These are phyloP conservation scores for Furculomyces boomerangus DNA, from an alignment of 371 early-diverging fungal genomes.

Conservation along the genomic window DNA sequence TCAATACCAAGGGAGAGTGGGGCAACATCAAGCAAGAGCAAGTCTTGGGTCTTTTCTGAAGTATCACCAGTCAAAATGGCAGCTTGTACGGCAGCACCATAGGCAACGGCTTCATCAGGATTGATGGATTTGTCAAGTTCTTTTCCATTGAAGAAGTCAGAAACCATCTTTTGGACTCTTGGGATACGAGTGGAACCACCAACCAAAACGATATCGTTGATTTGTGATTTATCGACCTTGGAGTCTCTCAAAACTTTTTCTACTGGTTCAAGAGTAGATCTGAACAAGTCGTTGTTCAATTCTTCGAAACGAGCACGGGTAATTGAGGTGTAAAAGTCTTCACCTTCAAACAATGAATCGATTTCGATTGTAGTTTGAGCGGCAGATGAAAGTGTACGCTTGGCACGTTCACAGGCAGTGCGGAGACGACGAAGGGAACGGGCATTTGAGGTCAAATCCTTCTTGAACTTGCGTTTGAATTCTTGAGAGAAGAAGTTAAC, in stretches of 20 bases:
- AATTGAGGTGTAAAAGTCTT: constrained; percentile 84
- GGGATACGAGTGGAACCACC: constrained; percentile 99
- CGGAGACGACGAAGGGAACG: constrained; percentile 87
- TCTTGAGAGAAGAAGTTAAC: constrained; percentile 74
- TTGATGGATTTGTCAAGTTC: constrained; percentile 94
- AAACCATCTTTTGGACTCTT: constrained; percentile 95
- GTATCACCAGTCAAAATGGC: constrained; percentile 82
- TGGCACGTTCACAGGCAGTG: constrained; percentile 90
- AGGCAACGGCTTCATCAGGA: constrained; percentile 98
- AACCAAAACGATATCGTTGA: constrained; percentile 95
- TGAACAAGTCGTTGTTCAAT: constrained; percentile 87
- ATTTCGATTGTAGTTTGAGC: constrained; percentile 82
- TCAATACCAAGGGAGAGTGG: constrained; percentile 72
- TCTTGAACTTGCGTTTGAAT: constrained; percentile 84
- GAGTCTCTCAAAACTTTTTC: constrained; percentile 87
- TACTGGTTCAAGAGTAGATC: constrained; percentile 84
- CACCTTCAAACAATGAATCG: constrained; percentile 83
- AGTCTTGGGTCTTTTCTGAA: constrained; percentile 76
- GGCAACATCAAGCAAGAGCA: constrained; percentile 57
- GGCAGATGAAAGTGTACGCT: constrained; percentile 80
- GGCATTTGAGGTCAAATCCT: constrained; percentile 71
- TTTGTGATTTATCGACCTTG: constrained; percentile 80
- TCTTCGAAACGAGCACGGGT: constrained; percentile 97
- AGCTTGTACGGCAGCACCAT: constrained; percentile 97
- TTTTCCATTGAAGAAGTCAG: constrained; percentile 96